Evolutionary conservation across 2,329 filamentous ascomycete species (phyloP).

Genomic region (Colletotrichum sp.): DNA sequence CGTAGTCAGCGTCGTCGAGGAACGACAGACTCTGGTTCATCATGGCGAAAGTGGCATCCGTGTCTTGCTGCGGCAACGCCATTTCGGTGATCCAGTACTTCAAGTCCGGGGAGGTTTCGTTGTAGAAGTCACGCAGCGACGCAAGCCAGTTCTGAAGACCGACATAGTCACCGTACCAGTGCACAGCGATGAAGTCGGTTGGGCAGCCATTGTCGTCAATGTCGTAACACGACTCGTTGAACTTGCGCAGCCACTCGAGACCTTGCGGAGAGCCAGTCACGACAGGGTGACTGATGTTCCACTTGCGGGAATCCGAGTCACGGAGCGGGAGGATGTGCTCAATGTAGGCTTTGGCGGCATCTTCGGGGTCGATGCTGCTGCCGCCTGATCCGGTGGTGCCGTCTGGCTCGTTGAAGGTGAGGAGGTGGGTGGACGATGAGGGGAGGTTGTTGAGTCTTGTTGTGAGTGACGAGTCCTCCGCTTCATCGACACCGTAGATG

Average conservation of each 20-base stretch:
- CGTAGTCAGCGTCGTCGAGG: constrained; percentile 36
- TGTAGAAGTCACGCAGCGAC: constrained; percentile 40
- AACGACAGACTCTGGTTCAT: constrained; percentile 42
- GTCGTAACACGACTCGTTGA: constrained; percentile 44
- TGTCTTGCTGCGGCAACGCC: constrained; percentile 37
- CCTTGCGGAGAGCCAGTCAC: constrained; percentile 43
- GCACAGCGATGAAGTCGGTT: constrained; percentile 43
- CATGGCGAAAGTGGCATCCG: constrained; percentile 39
- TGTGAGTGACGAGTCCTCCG: constrained; percentile 28
- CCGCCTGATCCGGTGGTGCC: constrained; percentile 42
- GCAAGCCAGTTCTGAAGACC: constrained; percentile 40
- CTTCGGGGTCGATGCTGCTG: constrained; percentile 39
- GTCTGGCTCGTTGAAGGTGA: constrained; percentile 48
- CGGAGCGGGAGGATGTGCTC: constrained; percentile 38
- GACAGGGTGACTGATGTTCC: constrained; percentile 44
- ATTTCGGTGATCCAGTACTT: constrained; percentile 45
- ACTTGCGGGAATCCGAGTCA: constrained; percentile 25
- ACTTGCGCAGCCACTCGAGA: constrained; percentile 42
- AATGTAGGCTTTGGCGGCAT: constrained; percentile 42
- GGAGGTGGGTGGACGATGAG: constrained; percentile 38
- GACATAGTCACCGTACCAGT: constrained; percentile 43
- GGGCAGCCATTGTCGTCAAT: constrained; percentile 42
- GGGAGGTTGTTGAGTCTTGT: constrained; percentile 31
- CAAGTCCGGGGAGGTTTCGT: constrained; percentile 23
- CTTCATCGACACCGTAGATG: constrained; percentile 40